Evolutionary conservation across 164 flowering plant genomes (phyloP), one percentile per base, ranked within the genome.

Genomic region (Magnolia changhungtana): DNA sequence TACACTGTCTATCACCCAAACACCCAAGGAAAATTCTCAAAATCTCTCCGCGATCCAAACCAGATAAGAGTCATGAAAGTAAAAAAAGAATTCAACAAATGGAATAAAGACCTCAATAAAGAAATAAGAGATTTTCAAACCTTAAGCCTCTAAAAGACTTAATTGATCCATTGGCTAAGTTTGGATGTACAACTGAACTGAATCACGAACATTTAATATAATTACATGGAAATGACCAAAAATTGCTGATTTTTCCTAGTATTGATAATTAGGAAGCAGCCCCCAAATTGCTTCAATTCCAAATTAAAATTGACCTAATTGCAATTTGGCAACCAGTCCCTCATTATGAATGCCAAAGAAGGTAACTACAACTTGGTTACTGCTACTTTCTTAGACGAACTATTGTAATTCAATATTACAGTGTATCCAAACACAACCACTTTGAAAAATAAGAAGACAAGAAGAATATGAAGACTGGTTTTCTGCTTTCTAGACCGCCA

Each of bases 1-100:
- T 67, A 96, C 98, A 79, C 94, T 86, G 79, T 96, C 99, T 95
- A 71, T 74, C 7, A 67, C 63, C 63, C 69, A 24, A 51, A 75
- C 16, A 67, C 23, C 13, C 63, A 10, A 8, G 14, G 21, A 16
- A 45, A 9, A 51, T 14, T 4, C 20, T 23, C 74, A 66, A 52
- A 65, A 63, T 20, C 21, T 55, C 21, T 23, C 50, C 11, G 16
- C n/a, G 69, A n/a, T 31, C 52, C 27, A 27, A 63, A 19, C 19
- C 21, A 18, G 11, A 63, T 64, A 59, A 58, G 29, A 74, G 45
- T 50, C 18, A 74, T 64, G 20, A 19, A 55, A n/a, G 18, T 6
- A 49, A 18, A 24, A 24, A 24, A 24, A 24, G 27, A 24, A 24
- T 24, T 24, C 27, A 24, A 24, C 27, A 24, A 24, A 24, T 24